Base-by-base conservation (phyloP, 148 eudicot genomes). In the Fagopyrum tataricum region DNA sequence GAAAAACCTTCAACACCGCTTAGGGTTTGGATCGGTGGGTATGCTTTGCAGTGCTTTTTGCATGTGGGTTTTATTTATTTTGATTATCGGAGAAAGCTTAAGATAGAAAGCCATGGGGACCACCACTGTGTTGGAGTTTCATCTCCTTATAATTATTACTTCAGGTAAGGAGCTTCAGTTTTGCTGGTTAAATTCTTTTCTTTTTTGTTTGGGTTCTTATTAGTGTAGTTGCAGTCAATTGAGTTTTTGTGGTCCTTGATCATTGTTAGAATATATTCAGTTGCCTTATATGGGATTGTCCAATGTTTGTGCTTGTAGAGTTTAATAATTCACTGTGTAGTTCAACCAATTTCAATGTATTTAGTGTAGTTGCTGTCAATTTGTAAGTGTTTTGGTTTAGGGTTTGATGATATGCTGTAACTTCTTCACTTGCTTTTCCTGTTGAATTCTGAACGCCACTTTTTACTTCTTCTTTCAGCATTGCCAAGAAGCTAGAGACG, bases 1-100 rank as follows among this genome's bases (percentile, higher is more conserved):
- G 98, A 94, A 76, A 23, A 7, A 4, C 87, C 96, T 3, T 84
- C 81, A 59, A 91, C 88, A 18, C 98, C 98, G 46, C 59, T 94
- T 82, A 85, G 98, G 91, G 84, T 88, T 85, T 94, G 98, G 98
- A 83, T 94, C 21, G 80, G 84, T 52, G 96, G 96, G 41, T 94
- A 94, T 61, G 90, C 88, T 7, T 40, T 80, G 51, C 98, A 94
- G 90, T 94, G 97, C 44, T 39, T 82, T 72, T 85, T 91, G 44
- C 98, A 94, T 55, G 97, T 89, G 40, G 84, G 85, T 26, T 74
- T 91, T 76, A 97, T 94, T 62, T 89, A 91, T 92, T 44, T 76
- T 20, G 98, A 91, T 84, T 91, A 84, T 23, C 73, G 82, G 93
- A 78, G 87, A 46, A 74, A 82, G 56, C 75, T 66, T 84, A 47